Percentiles rank a stretch among this genome's conserved stretches.
phyloP scores from a whole-genome alignment of 2,329 filamentous ascomycete species.

The Tolypocladium tropicale region DNA sequence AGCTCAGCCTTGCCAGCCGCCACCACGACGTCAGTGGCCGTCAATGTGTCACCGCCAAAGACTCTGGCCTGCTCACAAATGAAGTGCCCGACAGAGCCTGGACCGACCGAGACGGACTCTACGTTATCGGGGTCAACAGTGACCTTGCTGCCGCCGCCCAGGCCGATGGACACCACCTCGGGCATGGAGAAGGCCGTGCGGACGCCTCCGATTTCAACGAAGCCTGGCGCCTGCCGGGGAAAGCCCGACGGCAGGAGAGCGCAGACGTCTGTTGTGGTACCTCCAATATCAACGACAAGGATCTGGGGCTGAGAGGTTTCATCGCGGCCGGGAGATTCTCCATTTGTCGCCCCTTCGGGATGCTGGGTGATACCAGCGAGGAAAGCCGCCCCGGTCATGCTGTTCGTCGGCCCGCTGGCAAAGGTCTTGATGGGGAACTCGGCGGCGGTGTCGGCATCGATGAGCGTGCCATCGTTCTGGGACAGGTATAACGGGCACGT shows the following conservation, averaged over 20 bases:
- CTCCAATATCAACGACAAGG: slow-evolving; percentile 48
- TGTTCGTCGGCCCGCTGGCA: slow-evolving; percentile 43
- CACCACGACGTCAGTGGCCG: slow-evolving; percentile 42
- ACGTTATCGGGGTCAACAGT: slow-evolving; percentile 14
- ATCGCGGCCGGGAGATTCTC: background rate
- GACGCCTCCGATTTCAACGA: slow-evolving; percentile 47
- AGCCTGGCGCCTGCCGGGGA: slow-evolving; percentile 47
- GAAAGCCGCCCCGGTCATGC: slow-evolving; percentile 42
- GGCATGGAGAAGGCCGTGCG: slow-evolving; percentile 49
- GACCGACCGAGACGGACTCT: slow-evolving; percentile 34
- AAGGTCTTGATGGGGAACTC: slow-evolving; percentile 42
- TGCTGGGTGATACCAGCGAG: slow-evolving; percentile 34
- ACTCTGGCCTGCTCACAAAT: slow-evolving; percentile 35
- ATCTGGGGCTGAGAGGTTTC: slow-evolving; percentile 16
- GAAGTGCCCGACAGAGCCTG: slow-evolving; percentile 43
- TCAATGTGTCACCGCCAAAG: slow-evolving; percentile 43
- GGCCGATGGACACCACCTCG: slow-evolving; percentile 43
- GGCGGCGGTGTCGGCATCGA: slow-evolving; percentile 34
- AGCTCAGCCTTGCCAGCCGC: slow-evolving; percentile 20
- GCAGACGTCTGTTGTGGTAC: slow-evolving; percentile 51
- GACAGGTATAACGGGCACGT: slow-evolving; percentile 37
- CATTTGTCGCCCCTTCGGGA: background rate
- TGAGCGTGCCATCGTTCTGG: slow-evolving; percentile 43
- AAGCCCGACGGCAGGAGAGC: slow-evolving; percentile 47
- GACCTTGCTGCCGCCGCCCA: slow-evolving; percentile 41